Percentiles rank a stretch among this genome's conserved stretches.
Evolutionary conservation across 345 rosid genomes (phyloP).

Genomic region (Cardamine chenopodiifolia): DNA sequence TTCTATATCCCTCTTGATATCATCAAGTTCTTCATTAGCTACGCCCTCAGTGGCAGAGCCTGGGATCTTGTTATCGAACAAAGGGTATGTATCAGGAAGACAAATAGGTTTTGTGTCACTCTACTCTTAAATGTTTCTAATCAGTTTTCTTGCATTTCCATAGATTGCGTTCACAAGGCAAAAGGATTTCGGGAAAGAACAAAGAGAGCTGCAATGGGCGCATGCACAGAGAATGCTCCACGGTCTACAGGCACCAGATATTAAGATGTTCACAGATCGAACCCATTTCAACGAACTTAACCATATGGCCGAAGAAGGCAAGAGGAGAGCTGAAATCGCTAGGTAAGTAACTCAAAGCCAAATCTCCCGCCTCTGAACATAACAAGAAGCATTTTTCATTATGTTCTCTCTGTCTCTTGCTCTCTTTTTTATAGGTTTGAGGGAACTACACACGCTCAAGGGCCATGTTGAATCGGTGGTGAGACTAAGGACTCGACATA

Average conservation of each 20-base stretch:
- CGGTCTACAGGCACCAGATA: constrained; percentile 87
- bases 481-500: constrained; percentile 80
- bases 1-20: constrained; percentile 87
- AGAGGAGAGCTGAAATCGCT: constrained; percentile 95
- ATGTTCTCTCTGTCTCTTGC: neutral
- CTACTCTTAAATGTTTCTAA: neutral
- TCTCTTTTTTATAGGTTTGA: constrained; percentile 52
- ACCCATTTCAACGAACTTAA: constrained; percentile 82
- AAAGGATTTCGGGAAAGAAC: constrained; percentile 95
- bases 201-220: constrained; percentile 98
- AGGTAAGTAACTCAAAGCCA: constrained; percentile 48
- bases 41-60: constrained; percentile 90
- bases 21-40: constrained; percentile 89
- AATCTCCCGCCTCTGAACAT: neutral
- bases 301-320: constrained; percentile 97
- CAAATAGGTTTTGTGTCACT: neutral
- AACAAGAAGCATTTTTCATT: neutral
- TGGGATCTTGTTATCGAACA: constrained; percentile 99
- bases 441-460: constrained; percentile 81
- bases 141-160: neutral
- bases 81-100: constrained; percentile 64
- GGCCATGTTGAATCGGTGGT: constrained; percentile 95
- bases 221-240: constrained; percentile 95
- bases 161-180: constrained; percentile 95
- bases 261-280: constrained; percentile 86